Percentiles rank a stretch among this genome's conserved stretches.
These are phyloP conservation scores for Saturnispora gosingensis DNA, from an alignment of 805 yeast genomes.

Conservation along the genomic window DNA sequence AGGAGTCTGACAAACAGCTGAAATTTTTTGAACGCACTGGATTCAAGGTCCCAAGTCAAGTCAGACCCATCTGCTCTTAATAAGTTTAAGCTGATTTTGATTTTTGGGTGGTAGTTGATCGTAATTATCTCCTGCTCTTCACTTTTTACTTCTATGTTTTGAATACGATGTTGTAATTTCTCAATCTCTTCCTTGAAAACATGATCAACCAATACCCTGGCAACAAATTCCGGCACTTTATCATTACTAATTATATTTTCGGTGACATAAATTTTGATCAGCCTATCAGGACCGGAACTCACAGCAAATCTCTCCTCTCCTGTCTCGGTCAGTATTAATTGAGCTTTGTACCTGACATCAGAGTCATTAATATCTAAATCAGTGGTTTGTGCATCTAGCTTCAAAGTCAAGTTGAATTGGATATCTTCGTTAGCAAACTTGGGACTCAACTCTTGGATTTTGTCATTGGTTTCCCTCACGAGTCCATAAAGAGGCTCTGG, in stretches of 20 bases:
- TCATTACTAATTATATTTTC: conserved; percentile 20
- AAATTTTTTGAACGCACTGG: conserved; percentile 25
- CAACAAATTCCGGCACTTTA: conserved; percentile 30
- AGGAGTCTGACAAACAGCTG: conserved; percentile 39
- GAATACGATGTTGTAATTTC: conserved; percentile 6
- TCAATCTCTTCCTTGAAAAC: conserved; percentile 26
- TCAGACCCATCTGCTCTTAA: conserved; percentile 61
- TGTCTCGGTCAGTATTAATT: conserved; percentile 22
- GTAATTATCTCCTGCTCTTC: conserved; percentile 23
- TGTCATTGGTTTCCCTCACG: conserved; percentile 28
- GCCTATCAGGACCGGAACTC: conserved; percentile 32
- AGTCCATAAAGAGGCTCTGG: conserved; percentile 27
- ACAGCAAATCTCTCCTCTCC: conserved; percentile 22
- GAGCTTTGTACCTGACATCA: conserved; percentile 11
- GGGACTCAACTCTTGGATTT: conserved; percentile 23
- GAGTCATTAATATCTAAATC: conserved; percentile 20
- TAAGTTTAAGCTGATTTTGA: conserved; percentile 69
- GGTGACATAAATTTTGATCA: conserved; percentile 26
- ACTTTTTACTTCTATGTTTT: not conserved
- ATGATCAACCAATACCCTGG: conserved; percentile 29
- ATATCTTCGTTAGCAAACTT: not conserved
- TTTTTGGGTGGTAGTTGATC: conserved; percentile 52
- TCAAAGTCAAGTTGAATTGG: conserved; percentile 27
- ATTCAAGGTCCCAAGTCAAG: conserved; percentile 60
- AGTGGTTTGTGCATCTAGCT: conserved; percentile 16